Evolutionary conservation across 116 monocot species (phyloP), one percentile per base, ranked within the genome.

Genomic region (Cymodocea nodosa): DNA sequence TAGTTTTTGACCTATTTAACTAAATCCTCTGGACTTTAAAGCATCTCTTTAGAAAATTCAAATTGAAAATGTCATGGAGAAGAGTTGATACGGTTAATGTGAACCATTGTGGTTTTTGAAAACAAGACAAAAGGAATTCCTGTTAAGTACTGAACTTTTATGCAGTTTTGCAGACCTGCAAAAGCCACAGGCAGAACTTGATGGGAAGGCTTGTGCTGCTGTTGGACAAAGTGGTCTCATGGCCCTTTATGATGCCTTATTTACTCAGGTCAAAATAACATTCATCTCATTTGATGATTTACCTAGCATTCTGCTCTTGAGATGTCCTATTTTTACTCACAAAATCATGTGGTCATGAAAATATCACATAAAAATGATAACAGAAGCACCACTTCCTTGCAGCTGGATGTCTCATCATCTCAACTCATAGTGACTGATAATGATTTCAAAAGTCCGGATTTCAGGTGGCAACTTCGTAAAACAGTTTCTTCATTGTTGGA

Each of bases 161-260:
- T 83, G 44, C 77, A 97, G 91, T 68, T 91, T 98, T 80, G 84
- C 86, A 64, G 97, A 98, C 78, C 84, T 98, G 9, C 89, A 98
- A 52, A 88, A 89, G 51, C 92, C 97, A 49, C 92, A 88, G 78
- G 4, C 75, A 63, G 89, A 92, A 67, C 69, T 92, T 35, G 89
- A 91, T 75, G 97, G 97, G 51, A 98, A 98, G 72, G 80, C 92
- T 23, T 92, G 86, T 77, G 98, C 98, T 68, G 82, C 92, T 56
- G 98, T 89, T 51, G 98, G 98, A 36, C 98, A 98, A 70, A 89
- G 86, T 79, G 88, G 82, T 50, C 85, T 98, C 23, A 98, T 98
- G 98, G 85, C 92, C 64, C 76, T 98, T 8, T 98, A 98, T 71
- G 98, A 98, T 75, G 52, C 77, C 12, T 76, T 92, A 67, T 98